Base-by-base conservation (phyloP, 2,329 filamentous ascomycete species). In the Tolypocladium endophyticum region DNA sequence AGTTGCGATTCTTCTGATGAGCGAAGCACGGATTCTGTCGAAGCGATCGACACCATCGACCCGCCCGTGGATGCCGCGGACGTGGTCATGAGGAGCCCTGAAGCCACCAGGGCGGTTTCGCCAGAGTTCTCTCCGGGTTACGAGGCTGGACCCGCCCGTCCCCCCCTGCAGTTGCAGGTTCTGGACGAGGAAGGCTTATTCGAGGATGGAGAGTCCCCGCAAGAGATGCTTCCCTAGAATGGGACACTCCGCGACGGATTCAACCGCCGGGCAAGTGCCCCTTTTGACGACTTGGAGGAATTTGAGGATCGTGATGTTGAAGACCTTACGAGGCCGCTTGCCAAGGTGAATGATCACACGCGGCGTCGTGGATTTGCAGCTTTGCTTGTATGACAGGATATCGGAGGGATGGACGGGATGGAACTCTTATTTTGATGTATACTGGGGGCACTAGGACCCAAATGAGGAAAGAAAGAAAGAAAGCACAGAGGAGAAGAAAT, bases 1-100 rank as follows among this genome's bases (percentile, higher is more conserved):
- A 82, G 84, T 75, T 64, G 65, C 61, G 70, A 72, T 72, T 74
- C 69, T 65, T 65, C 64, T 68, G 69, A 73, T 58, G 69, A 70
- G 66, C 63, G 65, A 60, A 64, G 66, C 64, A 60, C 60, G 60
- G 61, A 64, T 57, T 65, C 64, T 57, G 64, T 70, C 59, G 69
- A 69, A 64, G 66, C 63, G 59, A 66, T 63, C 62, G 66, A 65
- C 60, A 61, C 69, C 57, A 59, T 65, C 61, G 66, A 68, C 50
- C 65, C 67, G 52, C 65, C 67, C 5, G 67, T 67, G 59, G 70
- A 73, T 61, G 66, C 71, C 6, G 67, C 67, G 59, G 70, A 73
- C 61, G 66, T 70, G 41, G 65, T 69, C 38, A 73, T 72, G 69
- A 65, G 65, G 47, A 70, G 70, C 35, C 68, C 70, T 4, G 71